These are phyloP conservation scores for Theileria equi DNA, from an alignment of 169 alveolate species.

Conservation along the genomic window DNA sequence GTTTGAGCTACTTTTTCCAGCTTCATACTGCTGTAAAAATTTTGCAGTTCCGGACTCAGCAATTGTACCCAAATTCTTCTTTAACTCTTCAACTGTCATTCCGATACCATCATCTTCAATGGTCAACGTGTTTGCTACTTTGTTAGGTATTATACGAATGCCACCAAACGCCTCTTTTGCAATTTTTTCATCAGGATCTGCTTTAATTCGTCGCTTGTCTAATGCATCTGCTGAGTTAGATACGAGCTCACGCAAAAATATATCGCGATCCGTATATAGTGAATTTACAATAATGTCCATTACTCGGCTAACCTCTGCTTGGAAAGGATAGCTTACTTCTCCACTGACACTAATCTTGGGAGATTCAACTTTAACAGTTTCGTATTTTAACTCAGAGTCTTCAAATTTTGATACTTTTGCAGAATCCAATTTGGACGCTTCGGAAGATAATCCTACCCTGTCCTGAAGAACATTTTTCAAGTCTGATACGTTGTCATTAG, in stretches of 20 bases:
- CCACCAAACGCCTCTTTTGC: constrained; percentile 65
- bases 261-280: constrained; percentile 97
- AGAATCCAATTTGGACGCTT: constrained; percentile 36
- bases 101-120: constrained; percentile 99
- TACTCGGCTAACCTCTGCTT: constrained; percentile 97
- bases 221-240: constrained; percentile 99
- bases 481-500: constrained; percentile 8
- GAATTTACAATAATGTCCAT: constrained; percentile 99
- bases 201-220: constrained; percentile 86
- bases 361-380: background rate
- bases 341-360: constrained; percentile 28
- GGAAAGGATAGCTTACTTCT: constrained; percentile 87
- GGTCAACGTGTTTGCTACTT: constrained; percentile 90
- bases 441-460: constrained; percentile 44
- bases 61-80: constrained; percentile 97
- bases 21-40: constrained; percentile 71
- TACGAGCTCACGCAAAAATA: constrained; percentile 95
- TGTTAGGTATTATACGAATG: constrained; percentile 91
- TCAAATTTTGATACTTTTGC: constrained; percentile 30
- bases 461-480: constrained; percentile 52
- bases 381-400: background rate
- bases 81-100: constrained; percentile 97
- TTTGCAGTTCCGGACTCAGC: constrained; percentile 99
- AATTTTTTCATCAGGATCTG: constrained; percentile 59
- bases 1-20: constrained; percentile 39